Conservation (phyloP, 306 rosid species). For the Sindora glabra region DNA sequence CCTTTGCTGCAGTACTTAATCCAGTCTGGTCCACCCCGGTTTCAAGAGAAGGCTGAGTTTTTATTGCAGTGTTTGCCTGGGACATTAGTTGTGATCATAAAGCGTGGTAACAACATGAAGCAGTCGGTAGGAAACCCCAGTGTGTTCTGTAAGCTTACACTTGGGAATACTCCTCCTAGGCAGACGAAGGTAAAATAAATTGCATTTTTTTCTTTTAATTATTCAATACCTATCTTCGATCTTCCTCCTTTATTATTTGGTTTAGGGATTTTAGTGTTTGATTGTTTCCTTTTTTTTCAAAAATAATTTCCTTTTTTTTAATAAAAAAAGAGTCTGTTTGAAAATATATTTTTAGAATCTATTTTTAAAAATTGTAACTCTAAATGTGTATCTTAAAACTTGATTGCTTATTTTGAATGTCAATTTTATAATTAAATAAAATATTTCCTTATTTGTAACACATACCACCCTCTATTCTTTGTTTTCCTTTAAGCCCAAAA, state of each 20-base stretch:
- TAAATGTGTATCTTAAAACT: too few relatives aligned
- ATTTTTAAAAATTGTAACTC: too few relatives aligned
- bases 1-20: constrained; percentile 89
- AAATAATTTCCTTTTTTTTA: too few relatives aligned
- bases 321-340: too few relatives aligned
- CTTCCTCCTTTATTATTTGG: neutral
- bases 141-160: constrained; percentile 88
- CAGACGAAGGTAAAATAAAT: constrained; percentile 83
- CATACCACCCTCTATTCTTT: too few relatives aligned
- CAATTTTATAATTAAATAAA: too few relatives aligned
- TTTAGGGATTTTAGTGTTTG: too few relatives aligned
- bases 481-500: too few relatives aligned
- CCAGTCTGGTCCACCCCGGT: constrained; percentile 97
- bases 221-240: neutral
- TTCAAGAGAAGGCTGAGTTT: constrained; percentile 95
- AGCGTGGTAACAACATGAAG: constrained; percentile 92
- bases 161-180: constrained; percentile 78
- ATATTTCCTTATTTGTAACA: too few relatives aligned
- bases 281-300: too few relatives aligned
- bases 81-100: constrained; percentile 79
- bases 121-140: constrained; percentile 98
- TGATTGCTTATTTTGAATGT: too few relatives aligned
- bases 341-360: too few relatives aligned
- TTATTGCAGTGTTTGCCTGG: constrained; percentile 97
- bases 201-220: neutral